Evolutionary conservation across 805 yeast species (phyloP), one percentile per base, ranked within the genome.

Genomic region (Yarrowia deformans): DNA sequence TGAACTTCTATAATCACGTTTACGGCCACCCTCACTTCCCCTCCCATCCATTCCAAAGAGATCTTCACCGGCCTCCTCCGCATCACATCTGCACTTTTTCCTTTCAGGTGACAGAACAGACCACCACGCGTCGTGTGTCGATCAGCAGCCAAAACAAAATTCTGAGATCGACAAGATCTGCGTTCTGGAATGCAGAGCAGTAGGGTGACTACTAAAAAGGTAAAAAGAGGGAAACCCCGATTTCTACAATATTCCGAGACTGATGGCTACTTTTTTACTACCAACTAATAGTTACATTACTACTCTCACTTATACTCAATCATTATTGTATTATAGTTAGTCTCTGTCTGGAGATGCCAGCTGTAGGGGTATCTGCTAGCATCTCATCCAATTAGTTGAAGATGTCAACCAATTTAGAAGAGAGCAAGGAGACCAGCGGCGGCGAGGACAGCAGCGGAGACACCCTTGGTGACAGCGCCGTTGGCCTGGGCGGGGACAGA

Each of bases 391-490:
- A 55, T 40, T 35, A 40, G 61, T 23, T 18, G 29, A 23, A 23
- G 32, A 4, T 1, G 19, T 18, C 19, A 39, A 55, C 61, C 12
- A 39, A 55, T 56, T 56, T 56, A 56, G 63, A 56, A 40, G 42
- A 56, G 63, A 56, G 63, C 63, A 40, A 56, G 63, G 48, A 40
- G 48, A 56, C 63, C 63, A 40, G 63, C 63, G 29, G 63, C 63
- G 63, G 63, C 63, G 23, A 56, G 63, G 63, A 56, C 43, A 56
- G 48, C 48, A 29, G 63, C 63, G 39, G 63, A 56, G 48, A 56
- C 48, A 42, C 63, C 63, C 29, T 56, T 56, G 63, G 63, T 16
- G 63, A n/a, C 37, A 29, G 63, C 63, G 48, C 63, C 48, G 63
- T 56, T 56, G 43, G 63, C 63, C 63, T 56, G 63, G 63, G 48